Base-by-base conservation (phyloP, 2,329 filamentous ascomycete genomes). In the Camillea tinctor region DNA sequence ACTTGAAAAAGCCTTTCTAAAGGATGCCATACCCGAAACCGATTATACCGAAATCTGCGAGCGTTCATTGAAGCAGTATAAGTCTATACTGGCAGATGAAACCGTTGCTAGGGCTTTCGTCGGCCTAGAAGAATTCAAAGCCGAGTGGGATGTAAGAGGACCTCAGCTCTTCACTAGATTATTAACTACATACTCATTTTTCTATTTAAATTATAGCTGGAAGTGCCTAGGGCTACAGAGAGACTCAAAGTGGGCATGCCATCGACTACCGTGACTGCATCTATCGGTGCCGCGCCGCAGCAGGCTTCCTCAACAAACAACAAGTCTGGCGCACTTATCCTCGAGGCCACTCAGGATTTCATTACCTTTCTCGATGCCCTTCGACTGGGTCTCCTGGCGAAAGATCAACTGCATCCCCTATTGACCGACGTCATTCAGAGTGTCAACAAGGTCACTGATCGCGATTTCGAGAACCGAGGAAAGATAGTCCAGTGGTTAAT, bases 401-500 rank as follows among this genome's bases (percentile, higher is more conserved):
- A 99, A 73, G 94, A 98, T 75, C 93, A 95, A 64, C 81, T 99
- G n/a, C 96, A 99, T 72, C 95, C 95, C 3, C 81, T 99, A 20
- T 83, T 99, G 1, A 94, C 93, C 1, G 95, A 98, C 69, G 92
- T 97, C 19, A 99, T 99, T 63, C 94, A 97, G 72, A 93, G 92
- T 2, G 94, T 97, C 65, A 98, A 98, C 77, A 95, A 96, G 72
- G 95, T 99, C 64, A 97, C 94, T 2, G 93, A 96, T 73, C 86
- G 89, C 64, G 94, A 98, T 70, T 99, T 99, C 73, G 93, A 98
- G 68, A 93, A 89, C 72, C 89, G 96, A 67, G 93, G 91, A 69
- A 98, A 98, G 83, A 98, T 99, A 69, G 93, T 99, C 59, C 93
- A 97, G 75, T 99, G 95, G 95, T 83, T 99, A 66, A 99, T 99